Conservation (phyloP, 768 basidiomycete genomes). For the Tylopilus felleus region DNA sequence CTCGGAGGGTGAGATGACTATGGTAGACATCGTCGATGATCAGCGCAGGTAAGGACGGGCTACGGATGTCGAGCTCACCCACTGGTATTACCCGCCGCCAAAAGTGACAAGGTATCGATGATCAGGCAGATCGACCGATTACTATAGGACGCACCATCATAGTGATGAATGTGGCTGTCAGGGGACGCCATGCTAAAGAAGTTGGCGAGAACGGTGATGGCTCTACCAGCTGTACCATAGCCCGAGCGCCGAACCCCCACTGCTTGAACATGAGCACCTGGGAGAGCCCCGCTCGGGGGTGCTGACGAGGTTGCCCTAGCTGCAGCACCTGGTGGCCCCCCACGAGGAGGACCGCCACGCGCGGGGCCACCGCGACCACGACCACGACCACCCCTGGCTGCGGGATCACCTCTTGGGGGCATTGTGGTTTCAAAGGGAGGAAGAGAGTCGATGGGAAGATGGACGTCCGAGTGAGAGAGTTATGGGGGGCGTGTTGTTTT, state of each 20-base stretch:
- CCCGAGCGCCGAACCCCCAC: constrained; percentile 68
- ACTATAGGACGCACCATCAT: constrained; percentile 62
- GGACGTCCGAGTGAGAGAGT: constrained; percentile 16
- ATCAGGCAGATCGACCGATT: constrained; percentile 21
- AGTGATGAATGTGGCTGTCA: constrained; percentile 65
- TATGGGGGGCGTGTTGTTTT: constrained; percentile 8
- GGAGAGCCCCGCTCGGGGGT: constrained; percentile 33
- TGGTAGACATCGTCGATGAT: constrained; percentile 9
- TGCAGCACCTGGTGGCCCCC: constrained; percentile 21
- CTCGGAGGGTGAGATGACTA: constrained; percentile 66
- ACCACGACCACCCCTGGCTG: constrained; percentile 24
- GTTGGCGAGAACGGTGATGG: constrained; percentile 48
- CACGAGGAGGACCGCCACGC: constrained; percentile 31
- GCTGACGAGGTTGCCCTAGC: constrained; percentile 16
- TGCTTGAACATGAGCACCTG: constrained; percentile 40
- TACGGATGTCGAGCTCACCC: constrained; percentile 10
- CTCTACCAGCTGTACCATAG: constrained; percentile 55
- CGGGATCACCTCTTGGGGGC: constrained; percentile 37
- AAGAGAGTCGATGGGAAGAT: constrained; percentile 8
- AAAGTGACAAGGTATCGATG: not conserved
- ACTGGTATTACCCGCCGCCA: constrained; percentile 13
- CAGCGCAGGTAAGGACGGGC: constrained; percentile 1
- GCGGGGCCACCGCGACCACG: constrained; percentile 26
- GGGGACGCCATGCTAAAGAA: constrained; percentile 64
- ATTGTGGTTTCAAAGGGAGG: constrained; percentile 24